Evolutionary conservation across 306 rosid species (phyloP).

Genomic region (Begonia peltatifolia): DNA sequence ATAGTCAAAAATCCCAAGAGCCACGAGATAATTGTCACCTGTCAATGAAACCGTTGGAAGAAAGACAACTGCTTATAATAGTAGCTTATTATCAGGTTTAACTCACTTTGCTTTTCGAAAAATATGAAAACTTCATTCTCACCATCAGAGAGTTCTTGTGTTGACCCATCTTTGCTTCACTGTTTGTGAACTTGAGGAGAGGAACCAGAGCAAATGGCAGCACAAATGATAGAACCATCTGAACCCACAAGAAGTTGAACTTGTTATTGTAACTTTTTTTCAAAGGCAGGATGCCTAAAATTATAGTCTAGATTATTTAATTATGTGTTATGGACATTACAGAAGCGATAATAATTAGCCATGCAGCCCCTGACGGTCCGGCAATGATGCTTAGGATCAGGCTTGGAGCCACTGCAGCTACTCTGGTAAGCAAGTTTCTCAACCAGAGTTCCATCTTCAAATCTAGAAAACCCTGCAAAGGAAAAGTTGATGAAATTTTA

Average conservation of each 20-base stretch:
- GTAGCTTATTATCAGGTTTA: background rate
- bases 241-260: background rate
- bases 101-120: background rate
- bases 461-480: constrained; percentile 9
- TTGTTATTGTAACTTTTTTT: background rate
- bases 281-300: background rate
- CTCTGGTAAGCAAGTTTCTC: constrained; percentile 8
- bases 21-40: constrained; percentile 4
- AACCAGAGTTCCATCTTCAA: constrained; percentile 7
- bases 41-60: background rate
- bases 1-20: constrained; percentile 1
- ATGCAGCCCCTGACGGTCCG: constrained; percentile 3
- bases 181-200: constrained; percentile 9
- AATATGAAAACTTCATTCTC: background rate
- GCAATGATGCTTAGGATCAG: constrained; percentile 4
- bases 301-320: background rate
- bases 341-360: constrained; percentile 8
- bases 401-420: constrained; percentile 7
- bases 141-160: constrained; percentile 1
- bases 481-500: background rate
- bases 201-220: constrained; percentile 11
- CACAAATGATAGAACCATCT: constrained; percentile 7
- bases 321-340: constrained; percentile 1
- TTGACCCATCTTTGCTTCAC: constrained; percentile 11
- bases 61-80: too few species aligned